A percentile compares a stretch with the other conserved stretches of the same genome.
Conservation (phyloP, 208 protist genomes). For the Leishmania martiniquensis region DNA sequence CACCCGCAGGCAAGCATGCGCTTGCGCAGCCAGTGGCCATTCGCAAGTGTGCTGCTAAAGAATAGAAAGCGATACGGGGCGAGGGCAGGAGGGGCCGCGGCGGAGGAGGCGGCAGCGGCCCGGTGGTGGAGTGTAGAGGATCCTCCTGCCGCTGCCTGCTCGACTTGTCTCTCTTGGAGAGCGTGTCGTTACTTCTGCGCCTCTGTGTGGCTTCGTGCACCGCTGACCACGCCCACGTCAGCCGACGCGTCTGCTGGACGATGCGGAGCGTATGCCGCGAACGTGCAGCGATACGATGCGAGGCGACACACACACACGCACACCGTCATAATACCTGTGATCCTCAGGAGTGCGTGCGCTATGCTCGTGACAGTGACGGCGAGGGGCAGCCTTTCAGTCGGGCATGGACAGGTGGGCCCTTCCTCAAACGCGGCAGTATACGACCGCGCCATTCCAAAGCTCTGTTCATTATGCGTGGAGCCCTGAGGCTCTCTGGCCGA, state of each 20-base stretch:
- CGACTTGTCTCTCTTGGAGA: neutral
- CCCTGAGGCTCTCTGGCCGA: neutral
- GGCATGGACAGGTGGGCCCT: neutral
- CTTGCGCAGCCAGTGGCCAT: neutral
- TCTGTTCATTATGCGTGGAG: neutral
- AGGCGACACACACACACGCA: neutral
- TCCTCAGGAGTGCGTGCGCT: neutral
- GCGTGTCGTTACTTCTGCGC: neutral
- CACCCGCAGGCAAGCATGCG: neutral
- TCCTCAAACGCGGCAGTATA: neutral
- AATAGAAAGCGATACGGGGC: neutral
- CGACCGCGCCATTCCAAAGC: neutral
- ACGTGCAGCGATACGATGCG: neutral
- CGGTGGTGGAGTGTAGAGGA: neutral
- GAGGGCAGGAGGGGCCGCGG: neutral
- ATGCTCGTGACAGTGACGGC: neutral
- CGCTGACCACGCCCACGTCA: neutral
- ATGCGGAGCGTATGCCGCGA: conserved; percentile 4
- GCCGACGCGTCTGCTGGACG: neutral
- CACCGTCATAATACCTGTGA: too few relatives aligned
- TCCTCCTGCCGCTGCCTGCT: neutral
- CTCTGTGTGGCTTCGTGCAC: neutral
- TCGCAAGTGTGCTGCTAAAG: neutral
- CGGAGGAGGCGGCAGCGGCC: neutral
- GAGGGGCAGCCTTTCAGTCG: neutral